These are phyloP conservation scores for Boechera retrofracta DNA, from an alignment of 345 rosid genomes.

Conservation along the genomic window DNA sequence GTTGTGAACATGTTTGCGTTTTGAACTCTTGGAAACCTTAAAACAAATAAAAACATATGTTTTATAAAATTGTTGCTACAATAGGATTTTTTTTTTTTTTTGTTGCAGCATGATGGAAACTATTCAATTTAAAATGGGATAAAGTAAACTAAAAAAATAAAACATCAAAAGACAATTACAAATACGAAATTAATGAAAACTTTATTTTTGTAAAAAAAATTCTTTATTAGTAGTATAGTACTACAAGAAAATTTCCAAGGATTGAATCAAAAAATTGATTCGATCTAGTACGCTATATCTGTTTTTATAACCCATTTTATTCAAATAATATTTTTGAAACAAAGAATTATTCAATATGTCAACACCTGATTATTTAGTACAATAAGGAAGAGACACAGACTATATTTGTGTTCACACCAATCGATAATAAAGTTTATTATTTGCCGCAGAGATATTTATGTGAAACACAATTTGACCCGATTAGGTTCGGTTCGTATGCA, in stretches of 20 bases:
- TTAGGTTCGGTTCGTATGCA: too few relatives aligned
- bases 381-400: too few relatives aligned
- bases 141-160: neutral
- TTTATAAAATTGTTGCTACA: neutral
- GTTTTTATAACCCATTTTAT: constrained; percentile 24
- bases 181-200: neutral
- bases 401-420: too few relatives aligned
- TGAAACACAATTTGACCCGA: too few relatives aligned
- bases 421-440: too few relatives aligned
- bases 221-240: constrained; percentile 6
- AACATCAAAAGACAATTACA: neutral
- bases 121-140: neutral
- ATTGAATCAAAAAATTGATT: constrained; percentile 9
- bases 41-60: neutral
- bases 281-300: constrained; percentile 8
- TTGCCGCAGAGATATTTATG: too few relatives aligned
- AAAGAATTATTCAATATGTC: neutral
- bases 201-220: neutral
- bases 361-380: too few relatives aligned
- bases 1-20: constrained; percentile 23
- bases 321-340: constrained; percentile 22
- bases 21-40: neutral
- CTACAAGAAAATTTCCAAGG: constrained; percentile 7
- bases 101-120: constrained; percentile 14
- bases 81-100: neutral